Evolutionary conservation across 2,329 filamentous ascomycete genomes (phyloP), one percentile per base, ranked within the genome.

Genomic region (Rhinocladiella mackenziei): DNA sequence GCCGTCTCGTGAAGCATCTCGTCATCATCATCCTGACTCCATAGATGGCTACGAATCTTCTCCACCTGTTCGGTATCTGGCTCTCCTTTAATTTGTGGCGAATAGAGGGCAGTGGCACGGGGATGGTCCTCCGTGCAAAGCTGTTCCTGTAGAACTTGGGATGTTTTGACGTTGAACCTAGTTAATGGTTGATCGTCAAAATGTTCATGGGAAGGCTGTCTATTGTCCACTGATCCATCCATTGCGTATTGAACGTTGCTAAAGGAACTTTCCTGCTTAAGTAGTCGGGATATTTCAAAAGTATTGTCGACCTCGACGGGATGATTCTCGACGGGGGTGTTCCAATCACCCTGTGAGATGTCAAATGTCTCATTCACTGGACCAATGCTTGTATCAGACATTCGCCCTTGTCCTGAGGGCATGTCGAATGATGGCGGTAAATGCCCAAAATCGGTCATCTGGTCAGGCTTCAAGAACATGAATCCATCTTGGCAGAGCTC

Each of bases 131-230:
- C 29, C 11, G 26, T 33, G 11, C 32, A 48, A 5, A 57, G 40
- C 20, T 54, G 53, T n/a, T 48, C 53, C 33, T 55, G 55, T 8
- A 55, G 44, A 2, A 49, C 39, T 18, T 52, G 33, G 29, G 55
- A 51, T 11, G 48, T 50, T 26, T 44, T 47, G 31, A 50, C 29
- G 30, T 53, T 45, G 43, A 53, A 57, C 17, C 50, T 50, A 14
- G 41, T 20, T 32, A 47, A 28, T 9, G 48, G 38, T 13, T 17
- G 25, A 9, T 43, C 32, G 8, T 39, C 33, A 2, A 18, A 13
- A 28, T 52, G 26, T 5, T 17, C 20, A 20, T 13, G 8, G 8
- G 33, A 22, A 10, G 23, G 19, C 15, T 31, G 23, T n/a, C 13
- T 19, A 17, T 26, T n/a, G 10, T 43, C 29, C n/a, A 43, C 4